Percentiles rank a stretch among this genome's conserved stretches.
Conservation (phyloP, 2,329 filamentous ascomycete species). For the Cercospora zeae-maydis region DNA sequence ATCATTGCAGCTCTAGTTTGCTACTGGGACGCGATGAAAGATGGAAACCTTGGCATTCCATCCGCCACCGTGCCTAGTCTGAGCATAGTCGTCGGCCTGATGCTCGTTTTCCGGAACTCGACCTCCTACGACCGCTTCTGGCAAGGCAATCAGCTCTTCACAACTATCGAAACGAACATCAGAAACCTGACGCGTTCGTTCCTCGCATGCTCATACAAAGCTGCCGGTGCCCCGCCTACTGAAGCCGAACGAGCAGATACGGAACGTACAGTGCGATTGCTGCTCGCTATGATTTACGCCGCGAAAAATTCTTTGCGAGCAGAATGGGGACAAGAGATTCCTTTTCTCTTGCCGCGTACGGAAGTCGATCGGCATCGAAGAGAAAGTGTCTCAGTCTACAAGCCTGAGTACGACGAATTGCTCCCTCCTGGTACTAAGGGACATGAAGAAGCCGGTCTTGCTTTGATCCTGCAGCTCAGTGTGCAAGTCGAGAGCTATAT, state of each 20-base stretch:
- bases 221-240: conserved; percentile 33
- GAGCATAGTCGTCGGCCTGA: conserved; percentile 63
- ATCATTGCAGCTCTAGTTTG: conserved; percentile 58
- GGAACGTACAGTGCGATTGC: conserved; percentile 56
- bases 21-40: conserved; percentile 49
- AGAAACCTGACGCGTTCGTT: conserved; percentile 58
- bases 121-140: conserved; percentile 64
- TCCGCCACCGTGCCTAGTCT: conserved; percentile 59
- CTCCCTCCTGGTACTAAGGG: conserved; percentile 34
- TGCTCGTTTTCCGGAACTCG: conserved; percentile 65
- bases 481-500: conserved; percentile 60
- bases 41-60: conserved; percentile 52
- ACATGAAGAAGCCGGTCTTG: conserved; percentile 57
- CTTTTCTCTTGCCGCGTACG: conserved; percentile 24
- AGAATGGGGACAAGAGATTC: conserved; percentile 54
- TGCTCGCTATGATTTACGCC: conserved; percentile 61
- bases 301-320: conserved; percentile 62
- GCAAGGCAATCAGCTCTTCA: conserved; percentile 49
- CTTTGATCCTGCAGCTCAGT: conserved; percentile 58
- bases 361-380: conserved; percentile 29
- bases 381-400: conserved; percentile 31
- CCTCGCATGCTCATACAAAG: conserved; percentile 45
- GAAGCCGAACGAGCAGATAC: conserved; percentile 52
- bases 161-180: conserved; percentile 55
- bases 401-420: conserved; percentile 37